Evolutionary conservation across 257 asterid species (phyloP).

Genomic region (Nicotiana sylvestris): DNA sequence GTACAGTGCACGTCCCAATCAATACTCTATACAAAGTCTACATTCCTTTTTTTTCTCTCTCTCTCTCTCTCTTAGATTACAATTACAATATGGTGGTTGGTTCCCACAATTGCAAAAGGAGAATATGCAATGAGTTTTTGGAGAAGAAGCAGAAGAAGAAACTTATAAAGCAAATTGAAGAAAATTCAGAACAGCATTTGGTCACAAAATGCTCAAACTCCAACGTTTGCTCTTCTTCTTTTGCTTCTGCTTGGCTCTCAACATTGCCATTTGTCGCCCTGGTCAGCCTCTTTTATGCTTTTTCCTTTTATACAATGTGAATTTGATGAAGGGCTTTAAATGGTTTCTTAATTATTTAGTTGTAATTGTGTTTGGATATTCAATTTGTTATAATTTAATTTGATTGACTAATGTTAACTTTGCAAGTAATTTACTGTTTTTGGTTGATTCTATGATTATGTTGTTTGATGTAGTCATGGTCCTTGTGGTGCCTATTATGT

Average conservation of each 20-base stretch:
- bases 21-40: not conserved
- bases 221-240: not conserved
- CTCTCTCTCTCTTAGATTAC: not conserved
- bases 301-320: not conserved
- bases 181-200: not conserved
- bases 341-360: not conserved
- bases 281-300: not conserved
- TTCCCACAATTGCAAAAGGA: not conserved
- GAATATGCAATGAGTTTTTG: too few species aligned
- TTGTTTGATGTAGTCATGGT: not conserved
- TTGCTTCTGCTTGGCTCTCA: not conserved
- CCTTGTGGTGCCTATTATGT: not conserved
- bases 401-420: not conserved
- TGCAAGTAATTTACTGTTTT: not conserved
- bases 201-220: not conserved
- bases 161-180: not conserved
- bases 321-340: not conserved
- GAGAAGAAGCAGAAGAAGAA: too few species aligned
- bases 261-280: not conserved
- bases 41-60: not conserved
- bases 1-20: conserved; percentile 1
- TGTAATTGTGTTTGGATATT: not conserved
- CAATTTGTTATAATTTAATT: not conserved
- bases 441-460: not conserved
- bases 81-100: not conserved